These are phyloP conservation scores for Leccinum subtestaceum DNA, from an alignment of 768 basidiomycete genomes.

Conservation along the genomic window DNA sequence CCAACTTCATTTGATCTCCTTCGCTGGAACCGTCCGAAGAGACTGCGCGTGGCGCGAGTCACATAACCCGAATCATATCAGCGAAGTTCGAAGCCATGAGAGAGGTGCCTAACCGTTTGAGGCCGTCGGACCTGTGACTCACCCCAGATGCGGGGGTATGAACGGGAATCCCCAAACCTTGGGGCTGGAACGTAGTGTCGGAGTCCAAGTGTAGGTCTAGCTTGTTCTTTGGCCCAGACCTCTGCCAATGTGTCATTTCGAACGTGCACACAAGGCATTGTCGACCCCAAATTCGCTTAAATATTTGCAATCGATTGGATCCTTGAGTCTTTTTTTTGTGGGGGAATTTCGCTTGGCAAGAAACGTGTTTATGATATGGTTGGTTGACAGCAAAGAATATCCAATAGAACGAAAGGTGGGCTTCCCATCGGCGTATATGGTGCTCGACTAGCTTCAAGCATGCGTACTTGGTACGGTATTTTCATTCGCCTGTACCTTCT, in stretches of 20 bases:
- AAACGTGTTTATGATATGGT: too few relatives aligned
- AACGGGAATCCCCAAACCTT: neutral
- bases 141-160: too few relatives aligned
- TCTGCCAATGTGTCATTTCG: neutral
- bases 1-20: neutral
- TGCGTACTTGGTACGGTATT: neutral
- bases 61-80: neutral
- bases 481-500: neutral
- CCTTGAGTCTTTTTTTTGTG: neutral
- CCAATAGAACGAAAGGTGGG: neutral
- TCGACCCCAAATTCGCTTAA: neutral
- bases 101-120: too few relatives aligned
- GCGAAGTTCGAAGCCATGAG: neutral
- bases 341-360: neutral
- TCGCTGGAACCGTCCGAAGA: neutral
- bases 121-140: neutral
- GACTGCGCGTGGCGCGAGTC: too few relatives aligned
- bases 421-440: neutral
- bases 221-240: too few relatives aligned
- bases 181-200: neutral
- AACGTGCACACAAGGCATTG: neutral
- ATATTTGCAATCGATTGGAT: neutral
- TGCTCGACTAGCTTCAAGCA: neutral
- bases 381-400: neutral
- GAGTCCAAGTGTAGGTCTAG: too few relatives aligned